Base-by-base conservation (phyloP, 2,329 filamentous ascomycete genomes). In the Periconia sp. region DNA sequence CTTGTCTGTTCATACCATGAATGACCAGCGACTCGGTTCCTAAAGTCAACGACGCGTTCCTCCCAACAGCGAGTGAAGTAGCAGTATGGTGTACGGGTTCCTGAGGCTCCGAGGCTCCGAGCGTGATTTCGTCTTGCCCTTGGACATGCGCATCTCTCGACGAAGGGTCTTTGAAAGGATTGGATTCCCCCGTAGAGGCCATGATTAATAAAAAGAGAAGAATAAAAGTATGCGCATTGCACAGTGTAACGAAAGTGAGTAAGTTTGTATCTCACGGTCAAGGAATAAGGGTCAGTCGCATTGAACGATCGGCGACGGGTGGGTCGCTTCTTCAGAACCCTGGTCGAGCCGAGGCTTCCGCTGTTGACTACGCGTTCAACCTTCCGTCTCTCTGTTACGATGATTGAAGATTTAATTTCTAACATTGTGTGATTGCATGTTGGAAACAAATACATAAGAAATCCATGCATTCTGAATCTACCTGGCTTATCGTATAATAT, bases 11-110 rank as follows among this genome's bases (percentile, higher is more conserved):
- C 33, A 23, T 53, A 85, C 84, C 83, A 50, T 83, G 69, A 13
- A 88, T 77, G 57, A 85, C 78, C 47, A 88, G 75, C 30, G 82
- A 79, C 62, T 88, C 84, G 1, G 80, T 82, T 18, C 80, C 81
- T 41, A 89, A 74, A 1, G 83, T 86, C 47, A 89, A 74, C 23
- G 81, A 84, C 11, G 82, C 83, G 68, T 83, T 81, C 53, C 81
- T 77, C 61, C 81, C 83, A 17, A 87, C 80, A 46, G 74, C 68
- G 52, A 86, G 73, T 41, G 80, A 82, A 46, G 33, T 37, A 11
- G 33, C 11, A 37, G 33, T n/a, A n/a, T 75, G 63, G 2, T 65
- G 57, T 15, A 63, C 64, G 23, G 52, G 40, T 49, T 40, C 19
- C 31, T 55, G 11, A 50, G 13, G 49, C 52, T 30, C 30, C 51